Percentiles rank a stretch among this genome's conserved stretches.
Conservation (phyloP, 2,329 filamentous ascomycete genomes). For the Orbilia oligospora region DNA sequence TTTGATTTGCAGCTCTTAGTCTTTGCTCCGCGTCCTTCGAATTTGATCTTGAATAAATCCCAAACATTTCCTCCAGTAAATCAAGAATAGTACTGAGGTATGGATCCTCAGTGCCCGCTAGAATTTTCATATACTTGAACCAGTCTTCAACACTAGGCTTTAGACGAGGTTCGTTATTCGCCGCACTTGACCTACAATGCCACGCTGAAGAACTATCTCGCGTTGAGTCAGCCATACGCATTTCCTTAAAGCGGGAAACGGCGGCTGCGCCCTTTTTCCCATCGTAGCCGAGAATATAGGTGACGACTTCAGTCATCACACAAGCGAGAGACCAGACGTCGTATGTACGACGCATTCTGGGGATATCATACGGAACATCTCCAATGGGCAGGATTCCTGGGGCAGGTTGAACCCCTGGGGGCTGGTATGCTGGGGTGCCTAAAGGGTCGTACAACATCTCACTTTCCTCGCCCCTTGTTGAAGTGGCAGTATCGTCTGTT, state of each 20-base stretch:
- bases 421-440: conserved; percentile 51
- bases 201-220: conserved; percentile 35
- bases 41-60: conserved; percentile 35
- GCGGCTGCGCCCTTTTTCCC: conserved; percentile 30
- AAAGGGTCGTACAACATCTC: conserved; percentile 45
- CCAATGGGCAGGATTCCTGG: conserved; percentile 31
- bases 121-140: conserved; percentile 42
- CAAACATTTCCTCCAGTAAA: conserved; percentile 42
- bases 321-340: conserved; percentile 56
- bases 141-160: conserved; percentile 50
- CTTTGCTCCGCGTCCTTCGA: conserved; percentile 40
- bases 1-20: conserved; percentile 41
- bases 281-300: conserved; percentile 39
- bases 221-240: conserved; percentile 47
- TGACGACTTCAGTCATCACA: conserved; percentile 53
- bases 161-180: conserved; percentile 29
- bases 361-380: conserved; percentile 37
- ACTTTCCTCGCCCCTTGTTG: conserved; percentile 36
- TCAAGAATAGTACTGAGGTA: conserved; percentile 46
- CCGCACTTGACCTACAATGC: conserved; percentile 48
- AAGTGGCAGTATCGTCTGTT: conserved; percentile 23
- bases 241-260: conserved; percentile 34
- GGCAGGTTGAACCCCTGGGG: conserved; percentile 32
- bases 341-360: conserved; percentile 52
- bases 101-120: conserved; percentile 35